phyloP scores from a whole-genome alignment of 192 early-diverging fungal genomes.

The Rhizophagus prolifer region DNA sequence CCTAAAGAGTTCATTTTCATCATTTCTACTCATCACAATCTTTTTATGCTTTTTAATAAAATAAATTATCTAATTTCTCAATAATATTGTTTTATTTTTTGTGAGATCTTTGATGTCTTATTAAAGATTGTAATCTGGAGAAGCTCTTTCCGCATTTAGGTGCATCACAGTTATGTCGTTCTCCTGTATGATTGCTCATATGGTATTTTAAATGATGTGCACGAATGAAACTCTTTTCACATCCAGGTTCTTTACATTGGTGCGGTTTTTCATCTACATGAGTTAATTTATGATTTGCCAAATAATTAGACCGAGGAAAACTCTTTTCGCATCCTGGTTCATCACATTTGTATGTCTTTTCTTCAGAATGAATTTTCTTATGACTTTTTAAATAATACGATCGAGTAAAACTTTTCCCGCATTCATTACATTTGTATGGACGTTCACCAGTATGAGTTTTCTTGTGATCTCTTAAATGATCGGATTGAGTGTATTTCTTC shows the following conservation, averaged over 20 bases:
- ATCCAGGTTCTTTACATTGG: background rate
- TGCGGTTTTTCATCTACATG: too few relatives aligned
- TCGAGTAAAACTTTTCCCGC: background rate
- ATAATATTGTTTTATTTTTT: background rate
- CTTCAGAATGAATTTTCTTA: background rate
- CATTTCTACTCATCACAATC: too few relatives aligned
- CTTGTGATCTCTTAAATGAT: background rate
- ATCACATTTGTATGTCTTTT: background rate
- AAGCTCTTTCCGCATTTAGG: background rate
- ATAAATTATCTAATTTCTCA: background rate
- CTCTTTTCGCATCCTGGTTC: background rate
- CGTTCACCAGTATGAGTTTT: background rate
- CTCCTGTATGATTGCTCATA: background rate
- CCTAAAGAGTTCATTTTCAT: too few relatives aligned
- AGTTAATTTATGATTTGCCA: too few relatives aligned
- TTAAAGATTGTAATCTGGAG: background rate
- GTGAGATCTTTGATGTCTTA: background rate
- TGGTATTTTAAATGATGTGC: background rate
- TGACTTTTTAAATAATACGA: background rate
- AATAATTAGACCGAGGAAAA: too few relatives aligned
- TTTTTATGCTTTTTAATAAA: too few relatives aligned
- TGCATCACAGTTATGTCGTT: background rate
- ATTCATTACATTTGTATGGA: background rate
- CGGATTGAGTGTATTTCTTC: background rate
- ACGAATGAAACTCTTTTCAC: background rate